Evolutionary conservation across 1,284 basidiomycete genomes (phyloP).

Genomic region (Pterula multifida): DNA sequence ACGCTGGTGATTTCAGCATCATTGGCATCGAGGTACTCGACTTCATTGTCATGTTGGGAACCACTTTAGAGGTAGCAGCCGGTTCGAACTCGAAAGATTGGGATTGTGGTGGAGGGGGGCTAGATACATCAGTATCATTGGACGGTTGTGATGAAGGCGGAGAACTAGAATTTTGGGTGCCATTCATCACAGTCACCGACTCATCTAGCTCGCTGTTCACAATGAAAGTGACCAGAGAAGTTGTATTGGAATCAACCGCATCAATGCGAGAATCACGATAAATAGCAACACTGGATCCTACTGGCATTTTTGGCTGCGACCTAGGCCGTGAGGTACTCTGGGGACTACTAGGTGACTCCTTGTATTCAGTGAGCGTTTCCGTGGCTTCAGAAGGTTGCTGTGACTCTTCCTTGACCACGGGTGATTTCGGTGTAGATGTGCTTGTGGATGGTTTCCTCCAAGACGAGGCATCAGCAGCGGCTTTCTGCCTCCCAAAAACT

Average conservation of each 20-base stretch:
- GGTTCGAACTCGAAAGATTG: neutral
- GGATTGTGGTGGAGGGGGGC: conserved; percentile 10
- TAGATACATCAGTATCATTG: neutral
- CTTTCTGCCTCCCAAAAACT: conserved; percentile 35
- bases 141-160: neutral
- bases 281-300: neutral
- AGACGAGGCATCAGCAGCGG: conserved; percentile 36
- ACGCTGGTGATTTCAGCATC: conserved; percentile 3
- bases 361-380: conserved; percentile 11
- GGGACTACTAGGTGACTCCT: conserved; percentile 14
- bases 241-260: conserved; percentile 21
- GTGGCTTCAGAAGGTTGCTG: neutral
- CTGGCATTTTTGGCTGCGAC: conserved; percentile 16
- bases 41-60: neutral
- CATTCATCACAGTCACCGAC: conserved; percentile 5
- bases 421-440: conserved; percentile 5
- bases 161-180: too few species aligned
- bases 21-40: neutral
- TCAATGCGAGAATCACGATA: conserved; percentile 5
- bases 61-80: neutral
- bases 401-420: neutral
- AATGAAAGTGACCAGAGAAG: conserved; percentile 50
- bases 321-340: conserved; percentile 16
- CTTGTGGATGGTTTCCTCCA: conserved; percentile 40
- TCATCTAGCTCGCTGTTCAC: conserved; percentile 66